Conservation (phyloP, 164 flowering plant genomes). For the Vitis vinifera region DNA sequence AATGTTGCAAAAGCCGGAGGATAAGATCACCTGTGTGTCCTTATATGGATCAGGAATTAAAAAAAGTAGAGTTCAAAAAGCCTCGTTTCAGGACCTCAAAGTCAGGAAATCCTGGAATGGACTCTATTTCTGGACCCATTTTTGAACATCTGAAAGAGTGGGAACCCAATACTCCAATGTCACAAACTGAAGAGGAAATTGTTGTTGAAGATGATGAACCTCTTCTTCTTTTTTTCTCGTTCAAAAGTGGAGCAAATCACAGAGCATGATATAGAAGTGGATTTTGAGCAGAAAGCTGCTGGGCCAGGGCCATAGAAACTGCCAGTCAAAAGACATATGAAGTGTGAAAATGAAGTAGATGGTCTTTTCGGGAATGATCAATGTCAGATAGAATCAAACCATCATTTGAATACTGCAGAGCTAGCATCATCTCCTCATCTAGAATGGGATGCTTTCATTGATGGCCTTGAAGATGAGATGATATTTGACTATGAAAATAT, state of each 20-base stretch:
- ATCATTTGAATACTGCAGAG: constrained; percentile 7
- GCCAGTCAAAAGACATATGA: constrained; percentile 69
- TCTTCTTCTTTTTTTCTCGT: constrained; percentile 41
- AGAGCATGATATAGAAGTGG: constrained; percentile 31
- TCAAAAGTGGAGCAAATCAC: constrained; percentile 50
- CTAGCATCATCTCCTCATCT: constrained; percentile 25
- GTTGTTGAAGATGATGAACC: constrained; percentile 47
- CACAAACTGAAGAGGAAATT: constrained; percentile 29
- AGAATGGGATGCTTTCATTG: constrained; percentile 41
- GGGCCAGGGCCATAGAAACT: constrained; percentile 52
- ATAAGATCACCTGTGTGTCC: constrained; percentile 70
- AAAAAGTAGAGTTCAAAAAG: constrained; percentile 27
- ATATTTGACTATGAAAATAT: constrained; percentile 49
- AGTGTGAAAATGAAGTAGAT: constrained; percentile 43
- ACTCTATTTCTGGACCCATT: constrained; percentile 22
- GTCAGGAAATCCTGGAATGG: constrained; percentile 25
- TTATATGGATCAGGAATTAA: constrained; percentile 28
- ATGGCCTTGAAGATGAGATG: constrained; percentile 31
- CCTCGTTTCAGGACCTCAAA: constrained; percentile 24
- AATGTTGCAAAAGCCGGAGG: constrained; percentile 88
- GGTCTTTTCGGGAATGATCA: constrained; percentile 14
- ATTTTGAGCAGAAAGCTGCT: constrained; percentile 27
- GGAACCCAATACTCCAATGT: constrained; percentile 27
- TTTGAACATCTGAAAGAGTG: constrained; percentile 23
- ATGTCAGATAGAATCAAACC: constrained; percentile 21